Percentiles rank a stretch among this genome's conserved stretches.
These are phyloP conservation scores for Suhomyces kilbournensis DNA, from an alignment of 805 yeast species.

Conservation along the genomic window DNA sequence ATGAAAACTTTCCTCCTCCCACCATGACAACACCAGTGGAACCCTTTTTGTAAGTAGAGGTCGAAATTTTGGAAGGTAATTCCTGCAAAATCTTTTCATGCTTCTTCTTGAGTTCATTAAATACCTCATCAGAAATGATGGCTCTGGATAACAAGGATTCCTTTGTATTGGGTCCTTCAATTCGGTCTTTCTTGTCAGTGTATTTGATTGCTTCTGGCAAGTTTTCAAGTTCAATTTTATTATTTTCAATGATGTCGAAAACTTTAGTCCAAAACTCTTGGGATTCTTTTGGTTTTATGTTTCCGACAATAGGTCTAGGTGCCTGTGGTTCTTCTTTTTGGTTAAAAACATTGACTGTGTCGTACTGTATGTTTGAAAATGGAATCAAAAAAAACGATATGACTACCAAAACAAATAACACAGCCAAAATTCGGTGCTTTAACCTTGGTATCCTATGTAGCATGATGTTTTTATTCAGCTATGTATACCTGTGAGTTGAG, in stretches of 20 bases:
- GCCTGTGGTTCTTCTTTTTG: not conserved
- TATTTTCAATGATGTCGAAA: slow-evolving; percentile 20
- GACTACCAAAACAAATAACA: not conserved
- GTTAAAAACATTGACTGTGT: not conserved
- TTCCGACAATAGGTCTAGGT: slow-evolving; percentile 9
- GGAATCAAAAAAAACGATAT: not conserved
- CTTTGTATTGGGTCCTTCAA: slow-evolving; percentile 19
- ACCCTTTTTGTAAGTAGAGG: slow-evolving; percentile 18
- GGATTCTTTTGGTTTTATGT: slow-evolving; percentile 8
- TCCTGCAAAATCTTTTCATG: slow-evolving; percentile 19
- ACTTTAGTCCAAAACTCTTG: slow-evolving; percentile 29
- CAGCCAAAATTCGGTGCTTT: slow-evolving; percentile 5
- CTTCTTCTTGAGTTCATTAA: slow-evolving; percentile 19
- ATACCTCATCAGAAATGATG: slow-evolving; percentile 18
- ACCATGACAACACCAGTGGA: slow-evolving; percentile 32
- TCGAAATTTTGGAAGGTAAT: slow-evolving; percentile 18
- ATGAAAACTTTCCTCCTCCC: slow-evolving; percentile 35
- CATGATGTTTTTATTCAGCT: not conserved
- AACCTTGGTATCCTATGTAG: slow-evolving; percentile 5
- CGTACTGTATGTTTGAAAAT: not conserved
- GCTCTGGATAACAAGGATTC: slow-evolving; percentile 26
- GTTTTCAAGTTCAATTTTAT: slow-evolving; percentile 14
- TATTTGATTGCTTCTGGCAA: slow-evolving; percentile 19
- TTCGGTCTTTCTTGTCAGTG: slow-evolving; percentile 16
- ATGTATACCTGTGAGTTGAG: not conserved